Conservation (phyloP, 169 alveolate genomes). For the Pseudocohnilembus persalinus region DNA sequence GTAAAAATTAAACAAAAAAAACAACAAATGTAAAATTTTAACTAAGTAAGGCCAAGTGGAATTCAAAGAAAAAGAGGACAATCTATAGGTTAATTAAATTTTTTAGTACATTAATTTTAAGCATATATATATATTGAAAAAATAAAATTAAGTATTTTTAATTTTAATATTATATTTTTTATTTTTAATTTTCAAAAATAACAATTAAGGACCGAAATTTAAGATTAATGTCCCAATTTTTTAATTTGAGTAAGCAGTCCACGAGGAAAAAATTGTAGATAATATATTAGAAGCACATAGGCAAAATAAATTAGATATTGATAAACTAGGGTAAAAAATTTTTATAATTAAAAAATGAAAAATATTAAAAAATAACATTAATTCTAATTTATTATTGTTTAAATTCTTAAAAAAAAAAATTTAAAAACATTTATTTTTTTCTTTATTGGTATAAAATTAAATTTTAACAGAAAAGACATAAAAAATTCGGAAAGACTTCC, state of each 20-base stretch:
- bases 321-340: background rate
- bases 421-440: constrained; percentile 1
- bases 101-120: no score
- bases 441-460: no score
- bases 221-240: constrained; percentile 42
- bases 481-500: background rate
- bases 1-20: no score
- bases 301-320: constrained; percentile 11
- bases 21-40: no score
- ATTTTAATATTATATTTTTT: no score
- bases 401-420: constrained; percentile 10
- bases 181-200: no score
- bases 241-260: constrained; percentile 33
- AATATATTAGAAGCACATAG: constrained; percentile 19
- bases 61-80: no score
- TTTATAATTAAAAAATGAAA: background rate
- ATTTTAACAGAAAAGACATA: background rate
- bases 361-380: constrained; percentile 2
- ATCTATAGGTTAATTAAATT: no score
- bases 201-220: constrained; percentile 36
- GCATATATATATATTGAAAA: no score
- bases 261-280: constrained; percentile 34
- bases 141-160: no score
- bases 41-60: no score
- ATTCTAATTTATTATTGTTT: background rate